These are phyloP conservation scores for Colletotrichum orchidophilum DNA, from an alignment of 2,329 filamentous ascomycete genomes.

Conservation along the genomic window DNA sequence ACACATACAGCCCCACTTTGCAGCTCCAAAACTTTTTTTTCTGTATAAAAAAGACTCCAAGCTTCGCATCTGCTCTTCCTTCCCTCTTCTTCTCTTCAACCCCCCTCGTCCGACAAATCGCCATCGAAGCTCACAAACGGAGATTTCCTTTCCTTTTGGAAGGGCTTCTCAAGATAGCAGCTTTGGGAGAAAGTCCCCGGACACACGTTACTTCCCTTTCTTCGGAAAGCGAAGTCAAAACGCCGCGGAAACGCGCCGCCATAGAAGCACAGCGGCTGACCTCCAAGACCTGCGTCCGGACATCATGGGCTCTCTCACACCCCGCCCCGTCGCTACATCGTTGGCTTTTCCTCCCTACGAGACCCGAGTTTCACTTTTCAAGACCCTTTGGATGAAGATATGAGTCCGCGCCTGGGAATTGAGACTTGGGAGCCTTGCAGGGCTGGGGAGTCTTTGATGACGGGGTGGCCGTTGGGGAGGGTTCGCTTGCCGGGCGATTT, in stretches of 20 bases:
- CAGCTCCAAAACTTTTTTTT: conserved; percentile 10
- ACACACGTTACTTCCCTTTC: conserved; percentile 65
- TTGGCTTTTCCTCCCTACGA: conserved; percentile 36
- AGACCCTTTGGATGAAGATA: conserved; percentile 84
- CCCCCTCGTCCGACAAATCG: conserved; percentile 99
- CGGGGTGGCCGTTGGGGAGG: conserved; percentile 38
- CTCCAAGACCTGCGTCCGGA: conserved; percentile 68
- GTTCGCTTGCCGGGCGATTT: conserved; percentile 40
- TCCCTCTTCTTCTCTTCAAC: conserved; percentile 59
- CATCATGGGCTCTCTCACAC: conserved; percentile 42
- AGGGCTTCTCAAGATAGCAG: conserved; percentile 49
- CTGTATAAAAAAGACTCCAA: conserved; percentile 32
- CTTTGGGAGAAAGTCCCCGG: conserved; percentile 99
- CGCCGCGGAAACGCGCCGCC: conserved; percentile 98
- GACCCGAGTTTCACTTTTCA: conserved; percentile 33
- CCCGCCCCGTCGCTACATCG: conserved; percentile 59
- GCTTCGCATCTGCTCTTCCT: conserved; percentile 34
- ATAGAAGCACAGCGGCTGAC: conserved; percentile 98
- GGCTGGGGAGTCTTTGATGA: conserved; percentile 38
- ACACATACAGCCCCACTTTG: conserved; percentile 23
- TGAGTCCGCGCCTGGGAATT: conserved; percentile 73
- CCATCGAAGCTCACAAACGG: conserved; percentile 99
- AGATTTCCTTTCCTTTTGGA: conserved; percentile 56
- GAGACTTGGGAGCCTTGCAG: conserved; percentile 30
- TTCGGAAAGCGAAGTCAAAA: conserved; percentile 41